phyloP scores from a whole-genome alignment of 768 basidiomycete species.

The Megacollybia marginata region DNA sequence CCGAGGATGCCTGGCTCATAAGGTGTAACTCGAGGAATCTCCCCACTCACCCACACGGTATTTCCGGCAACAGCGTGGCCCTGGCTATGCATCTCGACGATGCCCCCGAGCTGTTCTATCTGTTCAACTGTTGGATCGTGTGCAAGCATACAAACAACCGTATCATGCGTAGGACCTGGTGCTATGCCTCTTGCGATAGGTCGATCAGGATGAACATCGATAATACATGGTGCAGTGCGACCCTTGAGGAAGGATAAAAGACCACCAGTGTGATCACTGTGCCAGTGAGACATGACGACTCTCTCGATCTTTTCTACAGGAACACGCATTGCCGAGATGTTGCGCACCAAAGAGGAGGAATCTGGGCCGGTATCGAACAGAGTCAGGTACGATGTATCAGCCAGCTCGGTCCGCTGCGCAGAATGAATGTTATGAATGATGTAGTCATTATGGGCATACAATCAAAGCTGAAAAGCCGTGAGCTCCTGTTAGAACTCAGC shows the following conservation, averaged over 20 bases:
- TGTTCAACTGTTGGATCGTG: conserved; percentile 66
- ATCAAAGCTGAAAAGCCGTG: conserved; percentile 83
- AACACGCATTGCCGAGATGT: conserved; percentile 52
- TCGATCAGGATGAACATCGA: conserved; percentile 74
- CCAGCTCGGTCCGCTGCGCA: no score
- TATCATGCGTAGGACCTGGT: conserved; percentile 50
- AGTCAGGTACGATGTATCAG: conserved; percentile 36
- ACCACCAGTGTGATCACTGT: conserved; percentile 69
- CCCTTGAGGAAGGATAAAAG: conserved; percentile 51
- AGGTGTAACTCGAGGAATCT: conserved; percentile 62
- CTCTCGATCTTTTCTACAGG: conserved; percentile 48
- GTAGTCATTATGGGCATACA: conserved; percentile 17
- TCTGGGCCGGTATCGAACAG: conserved; percentile 87
- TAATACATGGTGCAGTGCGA: conserved; percentile 27
- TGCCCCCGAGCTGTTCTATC: conserved; percentile 48
- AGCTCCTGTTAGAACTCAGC: conserved; percentile 30
- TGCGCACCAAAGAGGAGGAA: conserved; percentile 64
- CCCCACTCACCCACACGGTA: conserved; percentile 72
- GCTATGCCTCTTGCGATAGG: conserved; percentile 72
- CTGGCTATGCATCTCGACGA: conserved; percentile 45
- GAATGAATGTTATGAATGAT: no score
- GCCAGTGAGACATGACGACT: conserved; percentile 76
- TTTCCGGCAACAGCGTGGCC: conserved; percentile 61
- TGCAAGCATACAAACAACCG: conserved; percentile 52
- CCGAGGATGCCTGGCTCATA: conserved; percentile 68